Percentiles rank a stretch among this genome's conserved stretches.
Conservation (phyloP, 257 asterid species). For the Marsdenia floribunda region DNA sequence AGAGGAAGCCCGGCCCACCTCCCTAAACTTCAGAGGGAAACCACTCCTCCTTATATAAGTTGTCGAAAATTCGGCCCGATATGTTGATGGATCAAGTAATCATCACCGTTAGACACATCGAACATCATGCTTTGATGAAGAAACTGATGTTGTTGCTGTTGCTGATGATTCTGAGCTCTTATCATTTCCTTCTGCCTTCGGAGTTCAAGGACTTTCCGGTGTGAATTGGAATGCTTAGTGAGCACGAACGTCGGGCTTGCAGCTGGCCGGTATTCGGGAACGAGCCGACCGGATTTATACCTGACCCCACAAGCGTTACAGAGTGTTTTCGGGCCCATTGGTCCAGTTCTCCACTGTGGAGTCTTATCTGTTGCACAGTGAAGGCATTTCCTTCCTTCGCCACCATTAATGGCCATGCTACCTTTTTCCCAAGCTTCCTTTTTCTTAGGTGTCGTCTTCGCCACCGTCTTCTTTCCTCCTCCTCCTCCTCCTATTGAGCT, state of each 20-base stretch:
- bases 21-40: no score
- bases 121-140: constrained; percentile 67
- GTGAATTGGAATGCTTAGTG: constrained; percentile 83
- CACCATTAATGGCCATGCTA: constrained; percentile 11
- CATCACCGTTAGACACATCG: constrained; percentile 56
- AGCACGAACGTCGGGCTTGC: constrained; percentile 87
- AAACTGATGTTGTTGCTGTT: constrained; percentile 53
- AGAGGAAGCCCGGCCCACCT: background rate
- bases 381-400: constrained; percentile 70
- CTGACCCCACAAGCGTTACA: constrained; percentile 94
- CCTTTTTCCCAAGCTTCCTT: constrained; percentile 33
- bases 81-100: constrained; percentile 80
- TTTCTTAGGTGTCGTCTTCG: constrained; percentile 24
- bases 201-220: constrained; percentile 78
- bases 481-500: background rate
- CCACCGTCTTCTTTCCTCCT: constrained; percentile 31
- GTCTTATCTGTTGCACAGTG: constrained; percentile 96
- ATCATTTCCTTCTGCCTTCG: constrained; percentile 73
- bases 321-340: constrained; percentile 89
- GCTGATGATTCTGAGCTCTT: constrained; percentile 56
- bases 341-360: constrained; percentile 96
- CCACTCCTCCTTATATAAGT: constrained; percentile 33
- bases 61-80: constrained; percentile 76
- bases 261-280: constrained; percentile 91
- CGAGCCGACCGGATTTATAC: constrained; percentile 89